phyloP scores from a whole-genome alignment of 768 basidiomycete species.

The Galerina sulciceps region DNA sequence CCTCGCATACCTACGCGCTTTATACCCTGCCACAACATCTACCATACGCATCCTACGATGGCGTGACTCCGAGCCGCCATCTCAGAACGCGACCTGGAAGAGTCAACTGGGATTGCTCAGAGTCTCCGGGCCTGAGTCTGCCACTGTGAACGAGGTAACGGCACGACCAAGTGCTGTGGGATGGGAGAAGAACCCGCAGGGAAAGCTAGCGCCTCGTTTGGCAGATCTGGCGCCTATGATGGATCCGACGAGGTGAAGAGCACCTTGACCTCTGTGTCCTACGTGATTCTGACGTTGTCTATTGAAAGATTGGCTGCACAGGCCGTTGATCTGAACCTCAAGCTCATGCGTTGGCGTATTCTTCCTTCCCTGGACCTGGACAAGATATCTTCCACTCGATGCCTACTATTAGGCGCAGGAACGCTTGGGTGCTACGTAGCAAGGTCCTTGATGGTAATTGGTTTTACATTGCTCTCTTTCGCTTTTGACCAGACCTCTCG shows the following conservation, averaged over 20 bases:
- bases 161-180: constrained; percentile 74
- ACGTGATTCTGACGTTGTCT: not conserved
- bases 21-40: constrained; percentile 53
- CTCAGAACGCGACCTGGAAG: constrained; percentile 49
- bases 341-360: constrained; percentile 98
- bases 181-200: constrained; percentile 93
- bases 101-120: constrained; percentile 64
- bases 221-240: constrained; percentile 96
- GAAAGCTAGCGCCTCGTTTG: constrained; percentile 84
- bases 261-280: not conserved
- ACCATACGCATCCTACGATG: constrained; percentile 75
- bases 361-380: constrained; percentile 89
- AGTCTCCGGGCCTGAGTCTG: constrained; percentile 27
- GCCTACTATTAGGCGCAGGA: constrained; percentile 91
- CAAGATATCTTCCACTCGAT: constrained; percentile 77
- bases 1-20: constrained; percentile 75
- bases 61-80: constrained; percentile 61
- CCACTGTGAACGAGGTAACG: constrained; percentile 9
- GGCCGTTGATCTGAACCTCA: constrained; percentile 97
- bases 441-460: constrained; percentile 80
- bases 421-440: constrained; percentile 98
- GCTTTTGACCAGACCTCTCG: not conserved
- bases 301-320: constrained; percentile 81
- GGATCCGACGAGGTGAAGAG: constrained; percentile 78
- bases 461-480: constrained; percentile 12